phyloP scores from a whole-genome alignment of 805 yeast genomes.

The Wickerhamomyces alni region DNA sequence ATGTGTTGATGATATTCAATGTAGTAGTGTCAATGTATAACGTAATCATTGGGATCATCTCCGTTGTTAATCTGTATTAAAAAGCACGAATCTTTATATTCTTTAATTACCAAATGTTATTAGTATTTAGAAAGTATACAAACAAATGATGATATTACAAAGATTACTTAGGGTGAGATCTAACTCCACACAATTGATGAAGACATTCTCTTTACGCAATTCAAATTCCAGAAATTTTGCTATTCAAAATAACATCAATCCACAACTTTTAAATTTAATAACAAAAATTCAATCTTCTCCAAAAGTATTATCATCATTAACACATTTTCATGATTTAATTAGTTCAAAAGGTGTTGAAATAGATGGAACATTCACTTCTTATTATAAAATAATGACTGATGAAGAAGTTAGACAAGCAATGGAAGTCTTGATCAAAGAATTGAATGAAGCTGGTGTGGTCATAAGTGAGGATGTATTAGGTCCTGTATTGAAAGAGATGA shows the following conservation, averaged over 20 bases:
- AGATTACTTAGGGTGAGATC: no score
- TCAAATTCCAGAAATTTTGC: no score
- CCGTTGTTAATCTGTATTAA: no score
- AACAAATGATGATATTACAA: no score
- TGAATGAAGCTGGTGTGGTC: conserved; percentile 13
- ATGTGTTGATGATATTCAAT: no score
- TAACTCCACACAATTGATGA: no score
- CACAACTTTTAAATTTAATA: neutral
- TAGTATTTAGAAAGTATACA: no score
- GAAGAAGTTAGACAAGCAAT: conserved; percentile 8
- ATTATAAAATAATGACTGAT: conserved; percentile 7
- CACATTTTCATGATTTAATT: conserved; percentile 3
- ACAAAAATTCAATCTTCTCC: neutral
- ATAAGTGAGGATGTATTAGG: conserved; percentile 9
- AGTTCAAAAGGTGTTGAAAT: conserved; percentile 7
- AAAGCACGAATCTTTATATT: no score
- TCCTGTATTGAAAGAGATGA: conserved; percentile 7
- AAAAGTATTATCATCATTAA: conserved; percentile 1
- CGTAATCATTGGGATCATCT: no score
- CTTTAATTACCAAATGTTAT: no score
- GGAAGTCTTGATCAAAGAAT: conserved; percentile 10
- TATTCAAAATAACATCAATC: neutral
- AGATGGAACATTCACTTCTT: conserved; percentile 6
- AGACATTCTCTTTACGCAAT: no score
- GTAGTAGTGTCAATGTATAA: no score